Conservation (phyloP, 2,329 filamentous ascomycete genomes). For the Monilinia laxa region DNA sequence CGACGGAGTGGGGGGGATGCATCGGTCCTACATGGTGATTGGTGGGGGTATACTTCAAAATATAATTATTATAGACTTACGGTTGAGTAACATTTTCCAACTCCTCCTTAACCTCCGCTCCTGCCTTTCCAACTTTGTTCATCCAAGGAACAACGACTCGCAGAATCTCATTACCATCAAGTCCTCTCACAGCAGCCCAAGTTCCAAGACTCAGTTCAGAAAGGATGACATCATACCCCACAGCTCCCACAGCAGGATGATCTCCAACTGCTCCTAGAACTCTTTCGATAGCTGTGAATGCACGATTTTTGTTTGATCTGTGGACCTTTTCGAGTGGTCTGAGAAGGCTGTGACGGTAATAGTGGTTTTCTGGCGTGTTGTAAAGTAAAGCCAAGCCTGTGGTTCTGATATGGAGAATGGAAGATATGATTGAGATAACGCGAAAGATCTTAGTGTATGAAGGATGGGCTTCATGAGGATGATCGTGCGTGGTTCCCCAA, state of each 20-base stretch:
- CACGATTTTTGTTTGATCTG: slow-evolving; percentile 47
- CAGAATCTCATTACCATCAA: slow-evolving; percentile 53
- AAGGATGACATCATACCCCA: slow-evolving; percentile 59
- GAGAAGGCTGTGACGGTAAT: slow-evolving; percentile 50
- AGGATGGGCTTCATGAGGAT: slow-evolving; percentile 43
- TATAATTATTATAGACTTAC: background rate
- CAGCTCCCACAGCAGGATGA: slow-evolving; percentile 57
- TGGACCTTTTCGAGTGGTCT: slow-evolving; percentile 49
- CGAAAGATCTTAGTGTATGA: slow-evolving; percentile 51
- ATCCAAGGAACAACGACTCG: slow-evolving; percentile 42
- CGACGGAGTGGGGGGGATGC: slow-evolving; percentile 22
- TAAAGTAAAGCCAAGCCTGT: slow-evolving; percentile 47
- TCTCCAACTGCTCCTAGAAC: slow-evolving; percentile 52
- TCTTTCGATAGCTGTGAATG: slow-evolving; percentile 47
- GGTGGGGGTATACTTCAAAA: no score
- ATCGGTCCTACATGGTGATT: slow-evolving; percentile 1
- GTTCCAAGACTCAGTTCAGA: slow-evolving; percentile 53
- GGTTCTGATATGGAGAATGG: slow-evolving; percentile 48
- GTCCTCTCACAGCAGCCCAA: slow-evolving; percentile 56
- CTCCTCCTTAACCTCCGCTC: slow-evolving; percentile 4
- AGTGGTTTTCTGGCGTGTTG: slow-evolving; percentile 49
- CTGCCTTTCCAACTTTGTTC: slow-evolving; percentile 9
- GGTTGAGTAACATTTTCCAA: background rate
- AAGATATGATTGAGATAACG: slow-evolving; percentile 46
- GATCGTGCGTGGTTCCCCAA: slow-evolving; percentile 49